Evolutionary conservation across 768 basidiomycete species (phyloP).

Genomic region (Lactarius psammicola): DNA sequence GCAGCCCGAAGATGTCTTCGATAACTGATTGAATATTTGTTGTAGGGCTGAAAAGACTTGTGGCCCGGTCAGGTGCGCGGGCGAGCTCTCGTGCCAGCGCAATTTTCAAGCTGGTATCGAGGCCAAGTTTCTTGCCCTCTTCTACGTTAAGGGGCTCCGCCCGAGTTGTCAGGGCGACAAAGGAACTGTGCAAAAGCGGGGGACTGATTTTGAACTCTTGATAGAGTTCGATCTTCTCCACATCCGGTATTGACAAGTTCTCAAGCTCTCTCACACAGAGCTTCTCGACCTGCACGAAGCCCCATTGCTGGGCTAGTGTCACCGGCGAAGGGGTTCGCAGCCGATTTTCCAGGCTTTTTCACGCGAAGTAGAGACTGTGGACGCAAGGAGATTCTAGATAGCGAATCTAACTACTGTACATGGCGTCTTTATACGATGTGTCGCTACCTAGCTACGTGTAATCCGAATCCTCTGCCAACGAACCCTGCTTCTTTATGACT

Average conservation of each 20-base stretch:
- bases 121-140: constrained; percentile 55
- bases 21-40: background rate
- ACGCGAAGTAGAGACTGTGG: too few relatives aligned
- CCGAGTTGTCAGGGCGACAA: constrained; percentile 52
- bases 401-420: too few relatives aligned
- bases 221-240: constrained; percentile 59
- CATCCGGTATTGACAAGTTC: constrained; percentile 41
- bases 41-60: background rate
- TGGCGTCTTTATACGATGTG: too few relatives aligned
- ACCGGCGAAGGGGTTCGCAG: too few relatives aligned
- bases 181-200: constrained; percentile 49
- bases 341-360: too few relatives aligned
- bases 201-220: constrained; percentile 51
- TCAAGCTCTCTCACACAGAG: constrained; percentile 56
- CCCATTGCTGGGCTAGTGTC: constrained; percentile 58
- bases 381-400: too few relatives aligned
- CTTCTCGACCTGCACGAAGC: constrained; percentile 48
- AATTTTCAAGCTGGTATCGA: constrained; percentile 54
- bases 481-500: too few relatives aligned
- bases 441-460: too few relatives aligned
- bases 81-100: constrained; percentile 52
- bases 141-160: constrained; percentile 47
- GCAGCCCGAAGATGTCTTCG: background rate
- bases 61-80: background rate
- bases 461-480: too few relatives aligned